Evolutionary conservation across 1,139 yeast species (phyloP), one percentile per base, ranked within the genome.

Genomic region (Sugiyamaella xylanicola): DNA sequence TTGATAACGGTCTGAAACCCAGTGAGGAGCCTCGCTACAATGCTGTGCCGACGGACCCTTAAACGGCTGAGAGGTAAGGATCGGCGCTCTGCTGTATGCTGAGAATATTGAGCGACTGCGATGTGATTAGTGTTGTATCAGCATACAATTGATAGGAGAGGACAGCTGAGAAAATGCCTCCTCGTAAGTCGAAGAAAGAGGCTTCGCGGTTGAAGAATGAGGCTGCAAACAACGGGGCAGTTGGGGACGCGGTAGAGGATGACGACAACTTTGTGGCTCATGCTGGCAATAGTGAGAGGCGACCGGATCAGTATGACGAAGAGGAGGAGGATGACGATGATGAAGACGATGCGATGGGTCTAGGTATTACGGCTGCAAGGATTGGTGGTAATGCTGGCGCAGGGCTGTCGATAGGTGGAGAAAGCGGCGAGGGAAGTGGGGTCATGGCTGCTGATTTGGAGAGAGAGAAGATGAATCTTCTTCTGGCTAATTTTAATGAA

Each of bases 401-500:
- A 8, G 37, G 39, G 2, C 17, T 27, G 3, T 3, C 36, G 15
- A 1, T 40, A 9, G 20, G 27, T 2, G 52, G 46, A 3, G 53
- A 54, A 22, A 44, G 35, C 41, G 56, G 42, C 49, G 54, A 54
- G 52, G 58, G 27, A 8, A 27, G 15, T 29, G 46, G 37, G 19
- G 16, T 17, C 15, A 17, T 29, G 40, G 46, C 55, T 11, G 57
- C 58, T 2, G 69, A 67, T 13, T 22, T 61, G 48, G 74, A 72
- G 53, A 65, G 72, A 22, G 92, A 86, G 52, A 78, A 82, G 59
- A 79, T 83, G 68, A 79, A 87, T 61, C 66, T 91, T 25, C 73
- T 92, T 59, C 80, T 91, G 60, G 82, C 89, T 20, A 83, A 84
- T 61, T 83, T 93, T 67, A 85, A 87, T 57, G 82, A 82, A n/a